Percentiles rank a stretch among this genome's conserved stretches.
Conservation (phyloP, 2,329 filamentous ascomycete genomes). For the Myotisia sp. region DNA sequence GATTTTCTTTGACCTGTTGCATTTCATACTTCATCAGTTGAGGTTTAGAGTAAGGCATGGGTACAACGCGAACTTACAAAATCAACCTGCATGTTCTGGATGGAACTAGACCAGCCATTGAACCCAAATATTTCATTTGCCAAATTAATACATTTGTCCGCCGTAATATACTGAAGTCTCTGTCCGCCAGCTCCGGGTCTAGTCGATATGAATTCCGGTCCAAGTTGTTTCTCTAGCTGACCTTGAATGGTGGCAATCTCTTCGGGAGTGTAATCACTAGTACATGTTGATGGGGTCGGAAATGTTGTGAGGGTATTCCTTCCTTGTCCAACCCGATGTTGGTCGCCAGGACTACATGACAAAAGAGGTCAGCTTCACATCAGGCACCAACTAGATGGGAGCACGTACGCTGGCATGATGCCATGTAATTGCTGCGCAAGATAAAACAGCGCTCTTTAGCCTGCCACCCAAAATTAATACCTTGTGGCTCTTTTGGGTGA, state of each 20-base stretch:
- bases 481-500: too few species aligned
- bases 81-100: slow-evolving; percentile 87
- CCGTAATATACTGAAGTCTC: slow-evolving; percentile 86
- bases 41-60: not conserved
- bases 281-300: slow-evolving; percentile 59
- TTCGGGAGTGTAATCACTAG: slow-evolving; percentile 72
- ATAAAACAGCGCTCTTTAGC: not conserved
- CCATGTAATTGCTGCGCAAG: too few species aligned
- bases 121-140: slow-evolving; percentile 94
- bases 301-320: slow-evolving; percentile 22
- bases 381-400: not conserved
- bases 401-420: slow-evolving; percentile 36
- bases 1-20: slow-evolving; percentile 59
- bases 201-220: slow-evolving; percentile 88
- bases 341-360: slow-evolving; percentile 48
- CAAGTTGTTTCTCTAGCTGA: slow-evolving; percentile 80
- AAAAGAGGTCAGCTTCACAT: not conserved
- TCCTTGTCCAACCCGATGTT: slow-evolving; percentile 33
- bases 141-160: slow-evolving; percentile 89
- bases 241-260: slow-evolving; percentile 80
- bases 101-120: slow-evolving; percentile 94
- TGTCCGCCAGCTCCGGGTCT: slow-evolving; percentile 68
- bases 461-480: too few species aligned
- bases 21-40: slow-evolving; percentile 1
- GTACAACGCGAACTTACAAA: slow-evolving; percentile 46